Evolutionary conservation across 805 yeast species (phyloP), one percentile per base, ranked within the genome.

Genomic region (Ogataea pini): DNA sequence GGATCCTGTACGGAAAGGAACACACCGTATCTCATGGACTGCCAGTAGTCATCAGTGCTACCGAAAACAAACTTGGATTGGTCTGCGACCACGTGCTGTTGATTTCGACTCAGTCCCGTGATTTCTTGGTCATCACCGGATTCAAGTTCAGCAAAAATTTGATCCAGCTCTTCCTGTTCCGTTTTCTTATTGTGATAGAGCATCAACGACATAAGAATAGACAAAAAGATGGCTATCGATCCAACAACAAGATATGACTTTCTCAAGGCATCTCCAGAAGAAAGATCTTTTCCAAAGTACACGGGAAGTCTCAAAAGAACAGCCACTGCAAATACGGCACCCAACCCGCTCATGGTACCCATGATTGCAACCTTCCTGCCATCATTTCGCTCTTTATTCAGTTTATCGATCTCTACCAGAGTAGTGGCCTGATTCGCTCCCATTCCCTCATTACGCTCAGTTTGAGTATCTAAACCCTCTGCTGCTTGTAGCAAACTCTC

Each of bases 321-420:
- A 1, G 77, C 59, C 0, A 83, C 88, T 0, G 88, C 74, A 50
- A 82, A 76, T 1, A 85, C 73, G 1, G 89, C 90, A 42, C 90
- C 90, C 14, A 80, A 59, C 0, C 89, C 89, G 14, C 86, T 73
- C 42, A 76, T 68, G 13, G 81, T 62, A 1, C 91, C 91, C 36
- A 85, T 73, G 18, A 82, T 59, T 0, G 89, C 84, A 0, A 86
- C 75, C 46, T 75, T 69, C 52, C 75, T 77, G 2, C 89, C 89
- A 53, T 75, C 78, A 39, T 70, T 66, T 33, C 67, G 57, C 37
- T 37, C 51, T 39, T 49, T 50, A 46, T 61, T 60, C 27, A 63
- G 46, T 20, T 48, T 44, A 44, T 56, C 53, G 3, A 63, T 44
- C 3, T 47, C 58, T 5, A 50, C 49, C 24, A 59, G 32, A 3